These are phyloP conservation scores for Metschnikowia reukaufii DNA, from an alignment of 805 yeast species.

Conservation along the genomic window DNA sequence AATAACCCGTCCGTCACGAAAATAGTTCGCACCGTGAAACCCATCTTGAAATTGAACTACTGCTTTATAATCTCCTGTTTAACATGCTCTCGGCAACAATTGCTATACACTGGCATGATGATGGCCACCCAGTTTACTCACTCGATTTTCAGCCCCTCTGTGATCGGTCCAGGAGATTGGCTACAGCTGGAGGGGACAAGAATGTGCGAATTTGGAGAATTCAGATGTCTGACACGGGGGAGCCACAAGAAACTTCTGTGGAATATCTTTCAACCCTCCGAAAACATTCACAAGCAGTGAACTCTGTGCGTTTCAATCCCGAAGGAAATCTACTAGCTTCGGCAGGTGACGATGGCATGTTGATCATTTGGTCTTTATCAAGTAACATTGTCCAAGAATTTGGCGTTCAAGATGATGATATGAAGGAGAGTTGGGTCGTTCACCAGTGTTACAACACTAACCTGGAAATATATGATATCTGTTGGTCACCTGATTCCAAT, in stretches of 20 bases:
- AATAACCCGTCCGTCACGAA: too few relatives aligned
- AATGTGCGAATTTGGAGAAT: constrained; percentile 65
- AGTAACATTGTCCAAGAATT: constrained; percentile 57
- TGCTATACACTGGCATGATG: constrained; percentile 73
- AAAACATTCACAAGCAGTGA: constrained; percentile 93
- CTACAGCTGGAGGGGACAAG: constrained; percentile 94
- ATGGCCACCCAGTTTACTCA: constrained; percentile 70
- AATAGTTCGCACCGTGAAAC: neutral
- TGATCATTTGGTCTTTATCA: constrained; percentile 73
- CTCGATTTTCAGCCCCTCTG: constrained; percentile 57
- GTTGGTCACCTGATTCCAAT: constrained; percentile 87
- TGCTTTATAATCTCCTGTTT: neutral
- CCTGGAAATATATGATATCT: constrained; percentile 83
- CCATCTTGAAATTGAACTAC: neutral
- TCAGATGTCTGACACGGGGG: constrained; percentile 7
- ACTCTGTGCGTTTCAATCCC: constrained; percentile 79
- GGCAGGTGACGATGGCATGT: constrained; percentile 94
- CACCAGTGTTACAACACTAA: constrained; percentile 57
- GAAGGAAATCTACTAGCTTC: constrained; percentile 73
- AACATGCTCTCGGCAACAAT: constrained; percentile 45
- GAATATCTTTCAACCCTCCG: constrained; percentile 77
- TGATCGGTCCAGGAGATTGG: constrained; percentile 47
- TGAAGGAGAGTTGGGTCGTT: constrained; percentile 73
- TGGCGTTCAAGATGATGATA: constrained; percentile 55
- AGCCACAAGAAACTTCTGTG: constrained; percentile 36